These are phyloP conservation scores for Starmera caribaea DNA, from an alignment of 805 yeast species.

Conservation along the genomic window DNA sequence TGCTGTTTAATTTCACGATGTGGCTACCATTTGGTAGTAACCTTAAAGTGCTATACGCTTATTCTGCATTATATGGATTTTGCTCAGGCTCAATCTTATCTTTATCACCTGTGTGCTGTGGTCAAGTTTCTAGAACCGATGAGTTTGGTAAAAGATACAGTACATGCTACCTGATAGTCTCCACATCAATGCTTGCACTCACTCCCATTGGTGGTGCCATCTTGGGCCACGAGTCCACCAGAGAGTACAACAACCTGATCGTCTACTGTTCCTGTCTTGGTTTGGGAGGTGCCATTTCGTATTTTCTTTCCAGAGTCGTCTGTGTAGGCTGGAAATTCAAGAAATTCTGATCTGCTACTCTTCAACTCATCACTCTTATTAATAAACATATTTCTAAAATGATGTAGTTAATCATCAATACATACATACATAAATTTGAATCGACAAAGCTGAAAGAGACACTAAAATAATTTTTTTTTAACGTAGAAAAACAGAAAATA, in stretches of 20 bases:
- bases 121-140: slow-evolving; percentile 45
- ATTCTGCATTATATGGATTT: slow-evolving; percentile 43
- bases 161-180: slow-evolving; percentile 47
- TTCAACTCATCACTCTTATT: no score
- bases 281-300: slow-evolving; percentile 26
- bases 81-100: slow-evolving; percentile 47
- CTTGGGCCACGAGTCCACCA: slow-evolving; percentile 24
- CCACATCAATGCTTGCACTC: slow-evolving; percentile 37
- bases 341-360: slow-evolving; percentile 17
- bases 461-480: no score
- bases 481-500: no score
- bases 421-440: no score
- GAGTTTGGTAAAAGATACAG: slow-evolving; percentile 49
- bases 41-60: slow-evolving; percentile 30
- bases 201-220: slow-evolving; percentile 43
- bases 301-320: slow-evolving; percentile 29
- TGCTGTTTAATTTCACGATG: slow-evolving; percentile 24
- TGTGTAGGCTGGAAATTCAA: slow-evolving; percentile 32
- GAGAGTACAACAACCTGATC: slow-evolving; percentile 33
- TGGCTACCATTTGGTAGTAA: slow-evolving; percentile 35
- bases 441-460: no score
- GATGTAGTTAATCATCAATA: no score
- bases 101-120: slow-evolving; percentile 49
- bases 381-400: no score
- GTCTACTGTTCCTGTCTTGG: slow-evolving; percentile 33